Conservation (phyloP, 1,284 basidiomycete genomes). For the Paramarasmius palmivorus region DNA sequence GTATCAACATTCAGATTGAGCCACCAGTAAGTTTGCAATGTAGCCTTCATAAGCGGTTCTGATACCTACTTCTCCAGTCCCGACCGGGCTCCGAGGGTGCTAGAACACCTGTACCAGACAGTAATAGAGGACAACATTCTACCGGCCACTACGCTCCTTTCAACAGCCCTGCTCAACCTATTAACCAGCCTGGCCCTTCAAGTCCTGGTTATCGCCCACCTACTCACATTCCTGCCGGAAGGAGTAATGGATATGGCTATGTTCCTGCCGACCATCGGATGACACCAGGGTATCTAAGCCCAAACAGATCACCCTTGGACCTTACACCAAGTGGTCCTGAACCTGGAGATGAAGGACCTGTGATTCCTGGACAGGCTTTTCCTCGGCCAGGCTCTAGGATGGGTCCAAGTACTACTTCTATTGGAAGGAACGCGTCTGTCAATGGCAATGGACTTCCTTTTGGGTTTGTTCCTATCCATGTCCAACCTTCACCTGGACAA, state of each 20-base stretch:
- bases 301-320: conserved; percentile 1
- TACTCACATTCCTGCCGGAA: no score
- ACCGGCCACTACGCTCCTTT: neutral
- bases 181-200: no score
- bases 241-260: neutral
- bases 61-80: neutral
- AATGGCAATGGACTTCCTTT: neutral
- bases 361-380: neutral
- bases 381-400: neutral
- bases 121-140: neutral
- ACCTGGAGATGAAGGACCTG: neutral
- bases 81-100: neutral
- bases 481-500: neutral
- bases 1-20: conserved; percentile 1
- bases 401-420: neutral
- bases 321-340: neutral
- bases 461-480: neutral
- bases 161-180: neutral
- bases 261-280: neutral
- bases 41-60: neutral
- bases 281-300: conserved; percentile 1
- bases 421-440: neutral
- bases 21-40: neutral
- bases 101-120: neutral
- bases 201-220: no score